A percentile compares a stretch with the other conserved stretches of the same genome.
These are phyloP conservation scores for Colletotrichum cuscutae DNA, from an alignment of 2,329 filamentous ascomycete genomes.

Conservation along the genomic window DNA sequence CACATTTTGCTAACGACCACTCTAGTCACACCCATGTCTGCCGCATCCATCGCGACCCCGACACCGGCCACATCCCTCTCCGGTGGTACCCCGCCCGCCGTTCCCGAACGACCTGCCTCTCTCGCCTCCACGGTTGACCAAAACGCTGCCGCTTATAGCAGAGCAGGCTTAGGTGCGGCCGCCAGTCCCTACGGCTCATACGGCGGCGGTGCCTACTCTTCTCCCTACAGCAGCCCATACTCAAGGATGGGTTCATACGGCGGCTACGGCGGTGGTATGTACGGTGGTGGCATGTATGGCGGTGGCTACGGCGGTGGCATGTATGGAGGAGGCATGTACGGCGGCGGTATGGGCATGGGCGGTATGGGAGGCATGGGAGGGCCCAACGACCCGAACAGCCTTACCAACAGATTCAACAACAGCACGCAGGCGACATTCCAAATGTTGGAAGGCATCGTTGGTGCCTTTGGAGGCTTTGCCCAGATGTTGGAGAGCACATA, in stretches of 20 bases:
- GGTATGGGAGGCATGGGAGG: constrained; percentile 61
- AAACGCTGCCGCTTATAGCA: constrained; percentile 85
- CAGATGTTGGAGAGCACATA: constrained; percentile 99
- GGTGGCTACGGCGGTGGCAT: constrained; percentile 49
- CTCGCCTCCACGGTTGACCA: constrained; percentile 85
- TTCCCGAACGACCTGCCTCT: constrained; percentile 84
- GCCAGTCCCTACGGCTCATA: constrained; percentile 59
- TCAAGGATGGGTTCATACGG: constrained; percentile 63
- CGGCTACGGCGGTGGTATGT: constrained; percentile 51
- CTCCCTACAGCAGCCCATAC: constrained; percentile 45
- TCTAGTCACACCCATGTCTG: constrained; percentile 46
- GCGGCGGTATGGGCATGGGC: constrained; percentile 49
- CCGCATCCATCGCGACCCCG: constrained; percentile 52
- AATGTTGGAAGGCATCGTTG: constrained; percentile 96
- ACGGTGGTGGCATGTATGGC: constrained; percentile 48
- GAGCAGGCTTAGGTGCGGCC: constrained; percentile 42
- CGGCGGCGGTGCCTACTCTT: constrained; percentile 50
- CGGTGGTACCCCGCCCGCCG: constrained; percentile 65
- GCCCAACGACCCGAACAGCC: constrained; percentile 89
- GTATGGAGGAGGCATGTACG: constrained; percentile 49
- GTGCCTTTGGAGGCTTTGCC: constrained; percentile 95
- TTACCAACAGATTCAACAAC: constrained; percentile 95
- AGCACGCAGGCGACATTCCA: constrained; percentile 97
- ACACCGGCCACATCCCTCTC: constrained; percentile 52
- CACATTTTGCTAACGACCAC: constrained; percentile 12